These are phyloP conservation scores for Tetratostichococcus sp. DNA, from an alignment of 139 green algal genomes.

Conservation along the genomic window DNA sequence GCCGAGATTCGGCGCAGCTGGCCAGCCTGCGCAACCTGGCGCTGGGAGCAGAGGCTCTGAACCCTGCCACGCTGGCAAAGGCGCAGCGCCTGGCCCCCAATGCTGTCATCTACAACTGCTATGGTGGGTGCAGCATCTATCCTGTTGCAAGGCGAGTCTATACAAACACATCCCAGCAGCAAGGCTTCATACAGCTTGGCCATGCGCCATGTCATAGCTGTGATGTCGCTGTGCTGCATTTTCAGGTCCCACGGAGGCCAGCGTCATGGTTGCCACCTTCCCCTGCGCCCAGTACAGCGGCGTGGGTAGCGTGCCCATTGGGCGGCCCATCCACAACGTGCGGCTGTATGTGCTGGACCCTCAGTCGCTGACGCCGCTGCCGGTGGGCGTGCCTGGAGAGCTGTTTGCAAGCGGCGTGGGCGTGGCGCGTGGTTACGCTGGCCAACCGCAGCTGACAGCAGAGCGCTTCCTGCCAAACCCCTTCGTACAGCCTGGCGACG, in stretches of 20 bases:
- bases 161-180: no score
- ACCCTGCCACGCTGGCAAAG: not conserved
- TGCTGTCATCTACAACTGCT: constrained; percentile 2
- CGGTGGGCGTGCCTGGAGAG: constrained; percentile 41
- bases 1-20: not conserved
- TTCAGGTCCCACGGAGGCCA: constrained; percentile 13
- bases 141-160: no score
- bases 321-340: constrained; percentile 39
- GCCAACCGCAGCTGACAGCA: constrained; percentile 25
- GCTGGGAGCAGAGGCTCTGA: constrained; percentile 6
- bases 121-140: not conserved
- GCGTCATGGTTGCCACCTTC: constrained; percentile 1
- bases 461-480: constrained; percentile 48
- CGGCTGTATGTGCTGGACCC: constrained; percentile 37
- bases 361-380: constrained; percentile 25
- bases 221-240: no score
- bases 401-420: constrained; percentile 34
- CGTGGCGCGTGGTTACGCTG: constrained; percentile 38
- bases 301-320: constrained; percentile 19
- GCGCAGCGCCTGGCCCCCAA: constrained; percentile 3
- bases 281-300: constrained; percentile 1
- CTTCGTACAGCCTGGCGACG: constrained; percentile 14
- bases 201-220: no score
- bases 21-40: not conserved
- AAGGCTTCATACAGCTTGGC: no score